Evolutionary conservation across 345 rosid species (phyloP), one percentile per base, ranked within the genome.

Genomic region (Conringia planisiliqua): DNA sequence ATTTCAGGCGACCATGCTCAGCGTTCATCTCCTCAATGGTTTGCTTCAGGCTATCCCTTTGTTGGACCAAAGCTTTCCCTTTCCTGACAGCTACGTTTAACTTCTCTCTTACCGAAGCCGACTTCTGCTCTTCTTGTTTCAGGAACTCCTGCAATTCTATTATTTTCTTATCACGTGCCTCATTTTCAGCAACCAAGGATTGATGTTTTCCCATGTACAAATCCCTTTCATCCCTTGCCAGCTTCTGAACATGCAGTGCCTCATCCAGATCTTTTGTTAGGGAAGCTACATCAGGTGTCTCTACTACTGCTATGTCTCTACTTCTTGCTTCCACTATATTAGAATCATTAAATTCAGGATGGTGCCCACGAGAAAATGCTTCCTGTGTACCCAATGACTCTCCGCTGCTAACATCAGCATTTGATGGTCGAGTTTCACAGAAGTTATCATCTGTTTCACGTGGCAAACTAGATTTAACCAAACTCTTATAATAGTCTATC

Each of bases 1-100:
- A 85, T 77, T 90, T 90, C 78, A 90, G 66, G 56, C 29, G 83
- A 74, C 79, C 90, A 78, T 89, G 68, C 79, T 92, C 93, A 9
- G 58, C 7, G 59, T 62, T 92, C 87, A 86, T 78, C 82, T 77
- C 90, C 81, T 92, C 96, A 69, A 88, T 78, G 51, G 83, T 82
- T 82, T 87, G 91, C 70, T 92, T 89, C 81, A 95, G 82, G 75
- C 80, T 73, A 81, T 95, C 97, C 71, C 92, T 90, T 61, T 84
- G 90, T 75, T 92, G 97, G 82, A 95, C 93, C 84, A 95, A 83
- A 16, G 86, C 86, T 83, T 95, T 95, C 62, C 99, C 97, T 89
- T 95, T 95, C 78, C 96, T 84, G 77, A 95, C 97, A 44, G 97
- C 99, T 77, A 90, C 87, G 71, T 85, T 90, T 82, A 95, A 69